Base-by-base conservation (phyloP, 352 stramenopile species). In the Phytophthora sp. region DNA sequence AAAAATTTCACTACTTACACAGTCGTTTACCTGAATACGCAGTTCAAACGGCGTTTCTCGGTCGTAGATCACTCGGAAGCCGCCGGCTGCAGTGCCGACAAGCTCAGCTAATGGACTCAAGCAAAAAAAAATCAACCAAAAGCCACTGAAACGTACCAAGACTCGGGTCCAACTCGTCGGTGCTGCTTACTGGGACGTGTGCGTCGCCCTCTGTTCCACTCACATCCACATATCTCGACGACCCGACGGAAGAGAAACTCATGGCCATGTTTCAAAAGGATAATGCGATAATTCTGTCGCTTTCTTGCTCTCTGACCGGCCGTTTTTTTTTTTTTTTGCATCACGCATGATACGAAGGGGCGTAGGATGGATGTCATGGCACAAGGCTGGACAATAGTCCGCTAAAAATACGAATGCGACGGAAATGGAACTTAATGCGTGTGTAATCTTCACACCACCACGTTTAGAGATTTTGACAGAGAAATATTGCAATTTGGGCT, bases 1-100 rank as follows among this genome's bases (percentile, higher is more conserved):
- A 30, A 30, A 23, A 21, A 15, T 35, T 20, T n/a, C 7, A 21
- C 2, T 29, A 23, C 21, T 13, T 27, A 30, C n/a, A n/a, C n/a
- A n/a, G n/a, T n/a, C n/a, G n/a, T n/a, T 24, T 65, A 94, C 85
- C 80, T 97, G 87, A 50, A 96, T 93, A 45, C 92, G 82, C 41
- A 97, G 63, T 59, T 98, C 92, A 46, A 98, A 93, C 3, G 92
- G 92, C 13, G 90, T 95, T 70, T 98, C 92, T 31, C 92, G 84
- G 56, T 98, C 90, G 57, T 96, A 97, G 41, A 98, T 91, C 7
- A 97, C 88, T 29, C 86, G 85, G 46, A 92, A 97, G 2, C 89
- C 92, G 23, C 88, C 89, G 23, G 76, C 82, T 89, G 60, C 49
- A 57, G n/a, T 6, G 38, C 16, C 21, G 26, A 50, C 23, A 1